Percentiles rank a stretch among this genome's conserved stretches.
These are phyloP conservation scores for Malus hybrid DNA, from an alignment of 331 rosid genomes.

Conservation along the genomic window DNA sequence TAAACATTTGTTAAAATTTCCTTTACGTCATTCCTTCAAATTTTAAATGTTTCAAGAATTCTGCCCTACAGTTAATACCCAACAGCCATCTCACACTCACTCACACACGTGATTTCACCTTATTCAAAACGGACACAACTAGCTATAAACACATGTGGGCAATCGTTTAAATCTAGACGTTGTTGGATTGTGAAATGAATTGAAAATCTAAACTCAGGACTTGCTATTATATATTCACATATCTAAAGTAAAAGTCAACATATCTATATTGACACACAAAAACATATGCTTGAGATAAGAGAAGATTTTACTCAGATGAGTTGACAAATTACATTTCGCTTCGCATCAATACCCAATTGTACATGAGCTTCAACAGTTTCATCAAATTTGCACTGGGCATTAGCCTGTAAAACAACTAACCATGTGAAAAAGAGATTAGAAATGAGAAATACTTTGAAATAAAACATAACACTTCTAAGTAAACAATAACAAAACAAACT, in stretches of 20 bases:
- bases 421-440: conserved; percentile 15
- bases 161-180: background rate
- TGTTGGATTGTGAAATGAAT: background rate
- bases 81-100: background rate
- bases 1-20: background rate
- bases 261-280: background rate
- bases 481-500: background rate
- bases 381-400: conserved; percentile 60
- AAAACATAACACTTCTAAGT: background rate
- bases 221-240: background rate
- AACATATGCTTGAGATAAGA: background rate
- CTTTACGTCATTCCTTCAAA: background rate
- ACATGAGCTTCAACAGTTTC: conserved; percentile 94
- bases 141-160: background rate
- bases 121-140: background rate
- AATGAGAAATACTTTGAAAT: background rate
- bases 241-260: background rate
- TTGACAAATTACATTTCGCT: conserved; percentile 57
- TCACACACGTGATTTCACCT: background rate
- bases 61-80: background rate
- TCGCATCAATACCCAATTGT: conserved; percentile 73
- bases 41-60: background rate
- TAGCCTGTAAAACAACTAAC: conserved; percentile 58
- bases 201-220: background rate
- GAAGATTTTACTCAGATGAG: conserved; percentile 10